phyloP scores from a whole-genome alignment of 2,329 filamentous ascomycete genomes.

The Calonectria hawksworthii region DNA sequence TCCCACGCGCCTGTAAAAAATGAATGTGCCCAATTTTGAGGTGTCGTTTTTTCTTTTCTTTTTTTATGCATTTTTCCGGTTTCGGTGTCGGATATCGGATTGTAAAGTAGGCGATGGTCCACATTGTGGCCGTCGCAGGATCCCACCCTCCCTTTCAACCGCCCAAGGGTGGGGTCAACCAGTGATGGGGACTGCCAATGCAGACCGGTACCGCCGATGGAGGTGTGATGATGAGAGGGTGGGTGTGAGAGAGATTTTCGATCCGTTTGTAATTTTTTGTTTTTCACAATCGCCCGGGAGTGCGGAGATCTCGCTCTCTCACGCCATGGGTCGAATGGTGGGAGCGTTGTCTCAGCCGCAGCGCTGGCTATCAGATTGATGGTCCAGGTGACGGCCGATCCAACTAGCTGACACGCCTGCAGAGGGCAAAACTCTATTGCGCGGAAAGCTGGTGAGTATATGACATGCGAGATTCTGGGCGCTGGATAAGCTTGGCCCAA shows the following conservation, averaged over 20 bases:
- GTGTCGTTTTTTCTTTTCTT: constrained; percentile 32
- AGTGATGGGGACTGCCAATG: constrained; percentile 26
- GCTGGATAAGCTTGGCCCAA: constrained; percentile 55
- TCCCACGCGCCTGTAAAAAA: constrained; percentile 31
- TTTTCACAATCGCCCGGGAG: constrained; percentile 28
- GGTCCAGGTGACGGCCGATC: constrained; percentile 17
- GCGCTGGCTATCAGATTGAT: constrained; percentile 28
- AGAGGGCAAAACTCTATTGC: constrained; percentile 37
- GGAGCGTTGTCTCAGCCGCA: constrained; percentile 11
- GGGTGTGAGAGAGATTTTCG: constrained; percentile 18
- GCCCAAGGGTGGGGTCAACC: constrained; percentile 32
- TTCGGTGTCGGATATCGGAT: constrained; percentile 36
- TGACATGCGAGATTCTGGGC: constrained; percentile 47
- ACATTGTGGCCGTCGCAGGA: constrained; percentile 20
- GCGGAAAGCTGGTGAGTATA: constrained; percentile 48
- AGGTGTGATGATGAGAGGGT: constrained; percentile 17
- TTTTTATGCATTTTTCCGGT: constrained; percentile 32
- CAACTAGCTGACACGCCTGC: constrained; percentile 21
- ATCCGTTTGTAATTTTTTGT: constrained; percentile 22
- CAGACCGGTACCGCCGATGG: constrained; percentile 18
- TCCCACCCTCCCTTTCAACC: constrained; percentile 24
- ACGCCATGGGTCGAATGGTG: neutral
- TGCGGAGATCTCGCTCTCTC: constrained; percentile 6
- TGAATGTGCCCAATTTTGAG: constrained; percentile 33
- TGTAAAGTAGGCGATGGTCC: constrained; percentile 21